A percentile compares a stretch with the other conserved stretches of the same genome.
These are phyloP conservation scores for Fusarium cicatricum DNA, from an alignment of 2,329 filamentous ascomycete genomes.

Conservation along the genomic window DNA sequence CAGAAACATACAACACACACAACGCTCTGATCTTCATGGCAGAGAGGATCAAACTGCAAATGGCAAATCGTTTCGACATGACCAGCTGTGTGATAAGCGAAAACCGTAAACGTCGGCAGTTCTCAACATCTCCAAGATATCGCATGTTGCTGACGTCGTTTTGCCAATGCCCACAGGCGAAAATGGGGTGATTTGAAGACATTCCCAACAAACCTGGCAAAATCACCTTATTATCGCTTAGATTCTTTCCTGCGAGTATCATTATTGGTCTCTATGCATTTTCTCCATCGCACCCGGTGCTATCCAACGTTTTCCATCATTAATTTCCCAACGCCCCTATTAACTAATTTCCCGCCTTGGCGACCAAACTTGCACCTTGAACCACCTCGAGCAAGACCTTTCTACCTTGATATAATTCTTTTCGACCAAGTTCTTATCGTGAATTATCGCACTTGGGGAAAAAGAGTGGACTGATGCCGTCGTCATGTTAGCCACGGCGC, in stretches of 20 bases:
- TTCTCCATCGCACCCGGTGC: too few species aligned
- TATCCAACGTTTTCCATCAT: too few species aligned
- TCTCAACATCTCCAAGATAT: constrained; percentile 6
- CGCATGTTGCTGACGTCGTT: constrained; percentile 9
- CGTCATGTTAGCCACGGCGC: constrained; percentile 16
- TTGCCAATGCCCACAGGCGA: not conserved
- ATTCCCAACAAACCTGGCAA: constrained; percentile 1
- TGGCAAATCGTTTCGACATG: not conserved
- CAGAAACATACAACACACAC: not conserved
- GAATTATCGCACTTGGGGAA: too few species aligned
- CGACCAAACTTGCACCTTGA: not conserved
- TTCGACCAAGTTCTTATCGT: not conserved
- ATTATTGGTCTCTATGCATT: too few species aligned
- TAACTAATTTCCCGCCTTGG: not conserved
- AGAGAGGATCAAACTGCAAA: constrained; percentile 5
- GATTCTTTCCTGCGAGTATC: not conserved
- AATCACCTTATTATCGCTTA: constrained; percentile 11
- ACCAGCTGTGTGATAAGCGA: not conserved
- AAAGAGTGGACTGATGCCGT: constrained; percentile 10
- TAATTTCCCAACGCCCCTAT: constrained; percentile 20
- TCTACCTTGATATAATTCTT: not conserved
- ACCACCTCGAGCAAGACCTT: not conserved
- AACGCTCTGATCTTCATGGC: not conserved
- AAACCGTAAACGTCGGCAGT: too few species aligned
- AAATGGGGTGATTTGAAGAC: constrained; percentile 9